Evolutionary conservation across 805 yeast species (phyloP), one percentile per base, ranked within the genome.

Genomic region (Wickerhamiella lipophila): DNA sequence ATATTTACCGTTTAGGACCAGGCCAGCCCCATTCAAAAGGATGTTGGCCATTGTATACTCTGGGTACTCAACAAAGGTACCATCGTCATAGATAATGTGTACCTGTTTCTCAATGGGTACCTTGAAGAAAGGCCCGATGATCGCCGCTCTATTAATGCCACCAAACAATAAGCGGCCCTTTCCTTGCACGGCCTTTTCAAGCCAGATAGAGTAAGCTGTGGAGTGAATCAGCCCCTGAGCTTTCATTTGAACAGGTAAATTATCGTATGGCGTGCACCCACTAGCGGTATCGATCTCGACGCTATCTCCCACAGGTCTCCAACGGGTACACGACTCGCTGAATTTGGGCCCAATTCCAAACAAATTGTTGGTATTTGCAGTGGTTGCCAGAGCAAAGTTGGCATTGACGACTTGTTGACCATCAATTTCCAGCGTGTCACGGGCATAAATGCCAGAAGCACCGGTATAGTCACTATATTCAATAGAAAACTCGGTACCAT

Each of bases 341-440:
- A 60, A 56, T 7, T 53, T 46, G 34, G 62, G 57, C 13, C 68
- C 68, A 8, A 65, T 58, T 6, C 68, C 68, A 50, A 65, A 50
- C 27, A 60, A 58, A 48, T 92, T 92, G 52, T 71, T 64, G 6
- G 76, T 62, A 50, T 76, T 75, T 1, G 86, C 73, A 30, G 64
- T 62, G 59, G 77, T 77, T 3, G 83, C 89, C 18, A 86, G 77
- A 1, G 92, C 96, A 61, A 86, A 72, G 8, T 29, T 40, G 7
- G 43, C 54, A 46, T 67, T 63, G 0, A 67, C 52, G 8, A 81
- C 66, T 2, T 68, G 63, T 12, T 70, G 60, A 48, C 69, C 73
- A 42, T 74, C 74, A 46, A 81, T 53, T 1, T 53, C 52, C 3
- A 84, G 68, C 40, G 65, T 64, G 56, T 83, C 94, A 46, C 68